Base-by-base conservation (phyloP, 306 rosid species). In the Notholithocarpus densiflorus region DNA sequence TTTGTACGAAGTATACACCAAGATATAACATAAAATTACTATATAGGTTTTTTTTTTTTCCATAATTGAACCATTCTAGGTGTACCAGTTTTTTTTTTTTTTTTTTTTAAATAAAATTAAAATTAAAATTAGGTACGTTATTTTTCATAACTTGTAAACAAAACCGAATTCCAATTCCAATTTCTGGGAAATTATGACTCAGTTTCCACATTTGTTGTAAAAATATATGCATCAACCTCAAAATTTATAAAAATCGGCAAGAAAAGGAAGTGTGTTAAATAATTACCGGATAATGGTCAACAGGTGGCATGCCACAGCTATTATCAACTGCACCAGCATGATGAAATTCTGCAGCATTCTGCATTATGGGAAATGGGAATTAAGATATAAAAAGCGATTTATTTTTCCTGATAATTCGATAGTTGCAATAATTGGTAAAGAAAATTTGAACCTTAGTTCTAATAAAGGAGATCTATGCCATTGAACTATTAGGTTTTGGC, bases 271-370 rank as follows among this genome's bases (percentile, higher is more conserved):
- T 21, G 86, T 75, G 11, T 40, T 40, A 40, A 40, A 40, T 40
- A 8, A 74, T 92, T 93, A 96, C 99, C 93, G 84, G 94, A 79
- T 88, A 77, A 82, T 83, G 82, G 77, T 90, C 94, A 3, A 82
- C 77, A 21, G 93, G 84, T 20, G 87, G 87, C 87, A 77, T 75
- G 88, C 82, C 53, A 60, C 54, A 75, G 78, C 85, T 86, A 76
- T 82, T 81, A 72, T 87, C 90, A 64, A 32, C 82, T 53, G 68
- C 74, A 75, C 85, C 77, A 27, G 72, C 37, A 31, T 64, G 81
- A 26, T 82, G 86, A 77, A 85, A 72, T 68, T 89, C 89, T 14
- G 88, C 71, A 37, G 81, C 26, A 68, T 82, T 82, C 98, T 96
- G 92, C 82, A 71, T 48, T 77, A 78, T 40, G 71, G 60, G 15